A percentile compares a stretch with the other conserved stretches of the same genome.
Conservation (phyloP, 768 basidiomycete species). For the Megacollybia marginata region DNA sequence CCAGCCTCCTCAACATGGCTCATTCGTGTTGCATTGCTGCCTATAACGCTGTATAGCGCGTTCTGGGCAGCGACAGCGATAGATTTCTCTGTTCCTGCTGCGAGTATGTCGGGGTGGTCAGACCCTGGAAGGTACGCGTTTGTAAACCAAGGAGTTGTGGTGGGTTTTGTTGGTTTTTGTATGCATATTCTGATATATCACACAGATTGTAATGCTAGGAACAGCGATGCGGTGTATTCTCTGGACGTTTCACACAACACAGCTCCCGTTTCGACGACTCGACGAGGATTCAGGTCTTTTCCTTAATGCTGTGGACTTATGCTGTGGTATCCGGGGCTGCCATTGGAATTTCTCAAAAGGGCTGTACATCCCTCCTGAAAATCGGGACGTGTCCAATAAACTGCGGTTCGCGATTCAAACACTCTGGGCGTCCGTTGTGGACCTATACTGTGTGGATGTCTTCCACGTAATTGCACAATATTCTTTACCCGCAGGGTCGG, state of each 20-base stretch:
- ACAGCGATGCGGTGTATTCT: slow-evolving; percentile 28
- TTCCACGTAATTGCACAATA: slow-evolving; percentile 40
- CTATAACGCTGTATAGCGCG: background rate
- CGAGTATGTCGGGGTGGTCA: background rate
- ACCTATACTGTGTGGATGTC: slow-evolving; percentile 35
- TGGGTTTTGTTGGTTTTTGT: slow-evolving; percentile 17
- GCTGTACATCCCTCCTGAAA: slow-evolving; percentile 33
- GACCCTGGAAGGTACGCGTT: slow-evolving; percentile 23
- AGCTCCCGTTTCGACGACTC: background rate
- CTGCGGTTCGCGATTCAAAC: slow-evolving; percentile 29
- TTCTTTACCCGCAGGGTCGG: slow-evolving; percentile 35
- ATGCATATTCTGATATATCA: background rate
- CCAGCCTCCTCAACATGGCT: background rate
- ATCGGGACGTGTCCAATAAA: slow-evolving; percentile 29
- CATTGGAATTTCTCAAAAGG: slow-evolving; percentile 56
- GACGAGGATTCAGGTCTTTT: slow-evolving; percentile 4
- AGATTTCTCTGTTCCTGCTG: background rate
- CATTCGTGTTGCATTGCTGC: background rate
- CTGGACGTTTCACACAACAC: slow-evolving; percentile 32
- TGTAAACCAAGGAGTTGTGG: slow-evolving; percentile 38
- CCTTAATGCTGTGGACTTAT: slow-evolving; percentile 43
- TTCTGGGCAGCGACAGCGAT: background rate
- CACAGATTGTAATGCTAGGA: slow-evolving; percentile 29
- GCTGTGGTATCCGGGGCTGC: slow-evolving; percentile 43
- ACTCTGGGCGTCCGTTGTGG: slow-evolving; percentile 20